Evolutionary conservation across 2,329 filamentous ascomycete species (phyloP).

Genomic region (Aquanectria penicillioides): DNA sequence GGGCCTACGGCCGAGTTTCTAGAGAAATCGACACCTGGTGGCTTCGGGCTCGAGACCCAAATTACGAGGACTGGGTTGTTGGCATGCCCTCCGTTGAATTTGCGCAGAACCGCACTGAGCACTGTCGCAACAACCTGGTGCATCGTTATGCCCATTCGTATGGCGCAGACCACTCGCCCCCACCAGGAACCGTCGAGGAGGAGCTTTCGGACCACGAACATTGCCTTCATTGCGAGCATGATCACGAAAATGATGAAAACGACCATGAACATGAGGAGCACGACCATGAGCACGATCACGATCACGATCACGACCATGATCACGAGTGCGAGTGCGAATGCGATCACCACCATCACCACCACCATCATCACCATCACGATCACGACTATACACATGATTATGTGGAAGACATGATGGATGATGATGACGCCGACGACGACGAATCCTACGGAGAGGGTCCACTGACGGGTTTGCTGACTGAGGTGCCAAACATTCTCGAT

Average conservation of each 20-base stretch:
- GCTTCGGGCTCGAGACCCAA: constrained; percentile 68
- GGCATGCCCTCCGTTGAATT: constrained; percentile 70
- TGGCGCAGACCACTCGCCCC: constrained; percentile 52
- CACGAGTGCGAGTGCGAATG: constrained; percentile 39
- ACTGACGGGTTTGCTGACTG: constrained; percentile 85
- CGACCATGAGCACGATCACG: constrained; percentile 39
- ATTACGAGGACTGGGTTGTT: constrained; percentile 67
- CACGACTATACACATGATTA: constrained; percentile 56
- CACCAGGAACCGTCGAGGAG: constrained; percentile 49
- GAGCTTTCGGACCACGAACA: constrained; percentile 51
- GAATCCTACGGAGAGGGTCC: constrained; percentile 84
- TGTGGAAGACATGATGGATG: constrained; percentile 67
- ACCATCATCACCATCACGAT: constrained; percentile 48
- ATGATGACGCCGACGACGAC: constrained; percentile 77
- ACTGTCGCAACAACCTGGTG: constrained; percentile 68
- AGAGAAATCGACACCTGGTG: constrained; percentile 74
- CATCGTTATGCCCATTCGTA: constrained; percentile 63
- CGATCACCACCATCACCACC: constrained; percentile 41
- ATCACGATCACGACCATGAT: constrained; percentile 44
- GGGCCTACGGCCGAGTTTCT: constrained; percentile 68
- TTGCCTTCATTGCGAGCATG: constrained; percentile 46
- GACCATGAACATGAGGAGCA: constrained; percentile 41
- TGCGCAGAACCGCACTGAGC: constrained; percentile 65
- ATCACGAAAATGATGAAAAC: constrained; percentile 30
- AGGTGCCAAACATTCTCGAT: constrained; percentile 93